Percentiles rank a stretch among this genome's conserved stretches.
phyloP scores from a whole-genome alignment of 2,329 filamentous ascomycete species.

The Fusarium temperatum region DNA sequence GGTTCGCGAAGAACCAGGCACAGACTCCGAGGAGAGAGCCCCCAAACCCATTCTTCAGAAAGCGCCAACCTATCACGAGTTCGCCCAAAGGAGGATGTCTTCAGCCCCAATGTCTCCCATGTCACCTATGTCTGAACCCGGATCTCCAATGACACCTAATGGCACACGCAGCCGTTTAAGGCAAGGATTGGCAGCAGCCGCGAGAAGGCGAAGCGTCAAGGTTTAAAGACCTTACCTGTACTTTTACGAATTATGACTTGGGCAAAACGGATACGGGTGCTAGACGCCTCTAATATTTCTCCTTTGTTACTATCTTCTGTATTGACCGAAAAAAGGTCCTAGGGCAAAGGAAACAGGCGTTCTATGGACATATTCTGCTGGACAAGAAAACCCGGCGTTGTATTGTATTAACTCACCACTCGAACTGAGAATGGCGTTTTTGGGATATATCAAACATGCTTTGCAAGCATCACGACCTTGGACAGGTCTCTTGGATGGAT shows the following conservation, averaged over 20 bases:
- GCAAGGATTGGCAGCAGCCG: conserved; percentile 36
- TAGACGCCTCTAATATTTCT: conserved; percentile 34
- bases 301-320: conserved; percentile 29
- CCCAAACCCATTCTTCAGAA: conserved; percentile 36
- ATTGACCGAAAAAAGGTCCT: conserved; percentile 27
- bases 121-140: conserved; percentile 41
- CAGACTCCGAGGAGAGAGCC: conserved; percentile 36
- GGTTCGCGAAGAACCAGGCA: conserved; percentile 44
- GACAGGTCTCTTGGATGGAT: conserved; percentile 32
- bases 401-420: conserved; percentile 28
- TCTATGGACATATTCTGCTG: conserved; percentile 31
- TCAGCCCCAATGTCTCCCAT: conserved; percentile 41
- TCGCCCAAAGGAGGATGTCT: conserved; percentile 54
- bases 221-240: conserved; percentile 38
- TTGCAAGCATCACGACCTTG: conserved; percentile 34
- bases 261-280: conserved; percentile 29
- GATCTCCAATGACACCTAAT: conserved; percentile 41
- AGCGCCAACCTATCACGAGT: conserved; percentile 58
- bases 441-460: conserved; percentile 31
- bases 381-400: conserved; percentile 37
- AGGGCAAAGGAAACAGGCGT: conserved; percentile 23
- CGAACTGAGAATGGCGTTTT: conserved; percentile 36
- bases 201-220: conserved; percentile 54
- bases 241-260: conserved; percentile 38
- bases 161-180: conserved; percentile 39